Evolutionary conservation across 768 basidiomycete species (phyloP), one percentile per base, ranked within the genome.

Genomic region (Crucibulum laeve): DNA sequence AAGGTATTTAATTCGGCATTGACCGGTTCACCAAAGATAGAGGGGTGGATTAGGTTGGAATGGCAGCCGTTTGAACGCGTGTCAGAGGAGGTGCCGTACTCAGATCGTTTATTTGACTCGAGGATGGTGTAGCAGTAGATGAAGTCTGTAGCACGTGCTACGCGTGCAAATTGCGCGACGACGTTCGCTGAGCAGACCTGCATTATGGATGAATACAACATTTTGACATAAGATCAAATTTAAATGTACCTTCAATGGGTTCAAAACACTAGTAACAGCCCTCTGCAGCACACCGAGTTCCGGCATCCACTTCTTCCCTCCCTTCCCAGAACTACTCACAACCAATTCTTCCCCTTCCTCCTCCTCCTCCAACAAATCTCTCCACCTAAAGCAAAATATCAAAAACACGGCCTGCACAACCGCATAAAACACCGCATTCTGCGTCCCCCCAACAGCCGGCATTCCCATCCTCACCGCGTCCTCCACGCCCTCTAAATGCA

Each of bases 361-460:
- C n/a, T 64, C 67, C 17, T 75, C 76, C 39, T 80, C 78, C 32
- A 79, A 60, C 25, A 98, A 66, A 51, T 98, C 96, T 47, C 90
- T 70, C 95, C 95, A 98, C 8, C 96, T 73, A 66, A 98, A 99
- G 62, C 96, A 98, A 62, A 99, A 99, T 50, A 99, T 91, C 50
- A 98, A 75, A 59, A 99, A 94, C 7, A 93, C 80, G 0, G 94
- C 85, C 57, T 98, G 96, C 0, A 82, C 68, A 24, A 95, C 86
- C 2, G 94, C 92, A 59, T 97, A 97, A 59, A 97, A 97, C 15
- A 95, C 77, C 21, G 76, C 79, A 53, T 86, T 73, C 43, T 77
- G 74, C n/a, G 53, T 53, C 24, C 39, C 44, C 5, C 59, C 59
- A 18, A 56, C 61, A 41, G 53, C 51, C 38, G 53, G 28, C 44